Conservation (phyloP, 108 stramenopile species). For the Nitzschia inconspicua region DNA sequence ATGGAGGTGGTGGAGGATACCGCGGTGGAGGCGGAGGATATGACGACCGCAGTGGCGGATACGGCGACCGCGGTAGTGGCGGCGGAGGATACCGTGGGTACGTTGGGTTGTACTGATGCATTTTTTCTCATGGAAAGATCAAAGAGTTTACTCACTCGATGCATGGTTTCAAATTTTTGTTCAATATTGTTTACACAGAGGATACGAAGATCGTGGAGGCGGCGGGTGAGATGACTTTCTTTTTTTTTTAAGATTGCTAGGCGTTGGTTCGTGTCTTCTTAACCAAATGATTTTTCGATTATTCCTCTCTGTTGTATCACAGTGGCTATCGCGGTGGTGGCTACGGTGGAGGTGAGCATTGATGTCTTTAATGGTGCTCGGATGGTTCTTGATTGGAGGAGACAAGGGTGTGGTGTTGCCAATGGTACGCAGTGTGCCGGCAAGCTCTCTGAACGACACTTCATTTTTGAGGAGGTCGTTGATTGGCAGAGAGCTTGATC, state of each 20-base stretch:
- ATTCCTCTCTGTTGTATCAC: background rate
- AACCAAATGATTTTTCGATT: background rate
- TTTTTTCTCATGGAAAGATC: background rate
- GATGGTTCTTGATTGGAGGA: background rate
- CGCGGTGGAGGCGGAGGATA: conserved; percentile 42
- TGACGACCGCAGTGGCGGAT: conserved; percentile 39
- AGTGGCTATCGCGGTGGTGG: conserved; percentile 11
- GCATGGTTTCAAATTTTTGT: background rate
- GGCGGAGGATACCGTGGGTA: conserved; percentile 20
- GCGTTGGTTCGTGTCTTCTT: background rate
- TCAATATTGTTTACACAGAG: background rate
- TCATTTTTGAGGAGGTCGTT: too few relatives aligned
- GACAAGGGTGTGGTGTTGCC: background rate
- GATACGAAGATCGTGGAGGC: conserved; percentile 19
- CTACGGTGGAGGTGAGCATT: conserved; percentile 12
- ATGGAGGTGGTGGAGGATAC: background rate
- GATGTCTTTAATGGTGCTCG: background rate
- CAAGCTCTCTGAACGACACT: too few relatives aligned
- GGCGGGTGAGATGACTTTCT: conserved; percentile 16
- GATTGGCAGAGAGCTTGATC: background rate
- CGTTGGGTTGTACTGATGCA: background rate
- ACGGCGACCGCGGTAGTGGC: conserved; percentile 36
- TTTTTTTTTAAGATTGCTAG: background rate
- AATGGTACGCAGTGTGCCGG: too few relatives aligned
- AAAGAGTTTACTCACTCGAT: background rate